Conservation (phyloP, 257 asterid genomes). For the Jaltomata sinuosa region DNA sequence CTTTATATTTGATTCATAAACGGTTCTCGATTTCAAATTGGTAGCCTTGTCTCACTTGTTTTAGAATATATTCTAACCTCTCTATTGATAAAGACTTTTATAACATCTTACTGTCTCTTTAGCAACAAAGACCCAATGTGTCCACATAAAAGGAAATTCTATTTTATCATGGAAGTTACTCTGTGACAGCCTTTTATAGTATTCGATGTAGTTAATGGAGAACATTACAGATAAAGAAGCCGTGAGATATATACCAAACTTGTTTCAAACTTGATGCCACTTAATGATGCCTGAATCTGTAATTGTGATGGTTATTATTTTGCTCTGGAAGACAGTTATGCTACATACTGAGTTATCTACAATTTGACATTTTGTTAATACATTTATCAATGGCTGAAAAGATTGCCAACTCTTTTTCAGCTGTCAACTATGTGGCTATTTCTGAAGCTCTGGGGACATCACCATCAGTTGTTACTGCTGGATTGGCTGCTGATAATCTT, state of each 20-base stretch:
- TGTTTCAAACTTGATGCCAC: neutral
- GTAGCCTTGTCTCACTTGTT: neutral
- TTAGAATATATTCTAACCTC: neutral
- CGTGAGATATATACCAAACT: neutral
- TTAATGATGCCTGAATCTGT: neutral
- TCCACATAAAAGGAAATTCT: neutral
- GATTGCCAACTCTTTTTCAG: constrained; percentile 23
- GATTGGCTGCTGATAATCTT: constrained; percentile 94
- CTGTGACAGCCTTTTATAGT: neutral
- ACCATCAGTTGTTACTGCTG: constrained; percentile 89
- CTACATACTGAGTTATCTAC: neutral
- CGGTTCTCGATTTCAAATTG: neutral
- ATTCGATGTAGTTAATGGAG: neutral
- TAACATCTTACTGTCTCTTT: neutral
- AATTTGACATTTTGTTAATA: neutral
- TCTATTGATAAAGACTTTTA: neutral
- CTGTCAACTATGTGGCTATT: constrained; percentile 94
- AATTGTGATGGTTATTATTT: neutral
- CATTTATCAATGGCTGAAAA: neutral
- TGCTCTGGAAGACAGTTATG: neutral
- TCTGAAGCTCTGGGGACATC: constrained; percentile 78
- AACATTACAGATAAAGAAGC: neutral
- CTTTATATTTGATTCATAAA: neutral
- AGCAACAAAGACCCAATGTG: neutral
- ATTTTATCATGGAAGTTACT: neutral